Conservation (phyloP, 2,329 filamentous ascomycete genomes). For the Fusarium coicis region DNA sequence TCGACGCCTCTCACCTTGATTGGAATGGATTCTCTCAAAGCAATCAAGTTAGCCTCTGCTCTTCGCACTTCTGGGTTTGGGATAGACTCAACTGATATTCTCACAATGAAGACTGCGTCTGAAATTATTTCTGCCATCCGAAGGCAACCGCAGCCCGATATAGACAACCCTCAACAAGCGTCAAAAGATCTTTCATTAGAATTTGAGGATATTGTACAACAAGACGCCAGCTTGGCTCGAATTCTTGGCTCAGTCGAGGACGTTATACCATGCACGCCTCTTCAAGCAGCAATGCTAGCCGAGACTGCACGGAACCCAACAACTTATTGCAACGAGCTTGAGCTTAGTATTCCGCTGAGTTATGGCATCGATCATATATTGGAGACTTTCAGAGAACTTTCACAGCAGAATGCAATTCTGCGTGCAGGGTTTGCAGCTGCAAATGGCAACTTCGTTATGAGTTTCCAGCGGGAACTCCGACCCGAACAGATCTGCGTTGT, state of each 20-base stretch:
- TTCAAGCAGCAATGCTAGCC: constrained; percentile 83
- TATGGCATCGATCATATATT: constrained; percentile 54
- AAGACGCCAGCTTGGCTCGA: constrained; percentile 21
- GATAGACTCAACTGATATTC: constrained; percentile 68
- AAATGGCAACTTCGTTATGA: constrained; percentile 49
- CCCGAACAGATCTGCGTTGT: constrained; percentile 56
- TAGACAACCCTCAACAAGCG: not conserved
- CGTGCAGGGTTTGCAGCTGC: constrained; percentile 77
- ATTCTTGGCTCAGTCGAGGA: constrained; percentile 49
- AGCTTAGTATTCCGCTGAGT: constrained; percentile 64
- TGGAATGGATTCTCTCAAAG: constrained; percentile 72
- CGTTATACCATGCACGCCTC: constrained; percentile 72
- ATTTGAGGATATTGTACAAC: constrained; percentile 27
- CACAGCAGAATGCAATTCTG: constrained; percentile 71
- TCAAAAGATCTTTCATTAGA: constrained; percentile 30
- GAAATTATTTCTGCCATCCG: constrained; percentile 42
- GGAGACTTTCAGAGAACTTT: constrained; percentile 61
- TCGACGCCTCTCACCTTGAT: constrained; percentile 59
- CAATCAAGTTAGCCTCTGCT: constrained; percentile 66
- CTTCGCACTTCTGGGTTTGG: constrained; percentile 68
- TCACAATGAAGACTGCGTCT: constrained; percentile 63
- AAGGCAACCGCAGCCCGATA: not conserved
- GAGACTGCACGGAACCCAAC: constrained; percentile 71
- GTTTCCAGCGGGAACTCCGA: constrained; percentile 69
- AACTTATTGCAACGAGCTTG: constrained; percentile 83